Percentiles rank a stretch among this genome's conserved stretches.
Conservation (phyloP, 345 rosid species). For the Brassica napus region Da-Ae NC_063447.1:47994501-47995000, state of each 20-base stretch:
- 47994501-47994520: too few species aligned
- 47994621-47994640: too few species aligned
- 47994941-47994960: background rate
- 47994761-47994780: background rate
- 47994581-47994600: too few species aligned
- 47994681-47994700: slow-evolving; percentile 15
- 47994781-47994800: background rate
- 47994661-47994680: slow-evolving; percentile 19
- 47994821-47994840: background rate
- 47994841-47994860: slow-evolving; percentile 15
- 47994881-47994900: too few species aligned
- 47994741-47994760: background rate
- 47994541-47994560: too few species aligned
- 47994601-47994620: too few species aligned
- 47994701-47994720: too few species aligned
- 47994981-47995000: background rate
- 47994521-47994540: too few species aligned
- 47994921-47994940: background rate
- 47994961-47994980: background rate
- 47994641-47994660: slow-evolving; percentile 5
- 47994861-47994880: too few species aligned
- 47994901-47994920: too few species aligned
- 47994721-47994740: too few species aligned
- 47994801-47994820: background rate
- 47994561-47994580: too few species aligned